Percentiles rank a stretch among this genome's conserved stretches.
phyloP scores from a whole-genome alignment of 2,329 filamentous ascomycete species.

The Pseudofabraea citricarpa region DNA sequence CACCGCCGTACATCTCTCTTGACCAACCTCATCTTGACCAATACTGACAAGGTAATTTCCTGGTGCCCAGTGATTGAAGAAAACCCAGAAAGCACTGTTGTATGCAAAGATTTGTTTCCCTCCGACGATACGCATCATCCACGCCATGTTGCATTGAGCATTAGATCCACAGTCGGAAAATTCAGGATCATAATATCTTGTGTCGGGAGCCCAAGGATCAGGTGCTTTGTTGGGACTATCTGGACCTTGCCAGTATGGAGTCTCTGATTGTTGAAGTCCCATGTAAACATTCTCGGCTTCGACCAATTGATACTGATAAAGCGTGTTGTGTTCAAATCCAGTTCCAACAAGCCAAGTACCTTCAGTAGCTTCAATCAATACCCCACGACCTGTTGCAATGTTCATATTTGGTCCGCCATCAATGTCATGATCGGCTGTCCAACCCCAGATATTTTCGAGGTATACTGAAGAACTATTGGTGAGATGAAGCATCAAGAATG shows the following conservation, averaged over 20 bases:
- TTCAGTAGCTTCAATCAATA: slow-evolving; percentile 40
- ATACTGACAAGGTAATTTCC: not conserved
- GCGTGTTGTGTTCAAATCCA: slow-evolving; percentile 42
- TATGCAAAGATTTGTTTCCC: slow-evolving; percentile 26
- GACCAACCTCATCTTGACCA: not conserved
- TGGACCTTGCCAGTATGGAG: slow-evolving; percentile 18
- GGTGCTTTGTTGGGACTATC: slow-evolving; percentile 31
- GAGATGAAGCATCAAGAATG: slow-evolving; percentile 27
- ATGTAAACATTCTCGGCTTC: slow-evolving; percentile 11
- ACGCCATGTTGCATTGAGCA: slow-evolving; percentile 25
- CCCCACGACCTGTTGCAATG: slow-evolving; percentile 41
- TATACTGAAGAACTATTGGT: slow-evolving; percentile 28
- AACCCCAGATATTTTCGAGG: slow-evolving; percentile 41
- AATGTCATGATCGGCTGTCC: slow-evolving; percentile 38
- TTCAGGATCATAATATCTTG: slow-evolving; percentile 23
- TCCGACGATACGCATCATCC: slow-evolving; percentile 15
- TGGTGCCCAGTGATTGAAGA: slow-evolving; percentile 23
- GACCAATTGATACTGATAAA: slow-evolving; percentile 47
- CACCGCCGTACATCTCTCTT: not conserved
- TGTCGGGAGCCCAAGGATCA: slow-evolving; percentile 30
- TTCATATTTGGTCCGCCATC: slow-evolving; percentile 35
- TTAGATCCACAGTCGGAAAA: slow-evolving; percentile 25
- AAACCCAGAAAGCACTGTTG: slow-evolving; percentile 30
- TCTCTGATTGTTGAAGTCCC: slow-evolving; percentile 12
- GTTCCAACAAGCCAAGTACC: slow-evolving; percentile 48